Conservation (phyloP, 768 basidiomycete species). For the Crepidotus variabilis region DNA sequence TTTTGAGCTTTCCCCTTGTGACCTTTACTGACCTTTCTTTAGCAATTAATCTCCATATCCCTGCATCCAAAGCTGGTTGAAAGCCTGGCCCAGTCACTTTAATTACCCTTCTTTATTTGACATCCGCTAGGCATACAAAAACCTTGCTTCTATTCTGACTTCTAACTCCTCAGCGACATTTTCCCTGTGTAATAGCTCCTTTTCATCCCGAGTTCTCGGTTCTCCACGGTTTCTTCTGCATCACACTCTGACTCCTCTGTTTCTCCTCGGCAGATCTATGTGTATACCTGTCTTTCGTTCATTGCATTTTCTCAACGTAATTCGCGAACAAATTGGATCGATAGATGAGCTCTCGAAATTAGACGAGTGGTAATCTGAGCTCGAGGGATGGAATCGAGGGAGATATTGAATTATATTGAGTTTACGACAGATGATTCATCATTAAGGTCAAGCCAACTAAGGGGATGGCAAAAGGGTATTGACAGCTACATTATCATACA, state of each 20-base stretch:
- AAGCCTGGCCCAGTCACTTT: constrained; percentile 2
- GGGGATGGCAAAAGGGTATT: no score
- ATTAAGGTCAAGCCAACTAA: no score
- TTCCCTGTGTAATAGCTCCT: not conserved
- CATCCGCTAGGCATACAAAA: not conserved
- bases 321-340: not conserved
- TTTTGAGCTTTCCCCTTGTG: not conserved
- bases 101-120: not conserved
- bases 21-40: constrained; percentile 7
- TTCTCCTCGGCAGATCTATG: not conserved
- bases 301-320: not conserved
- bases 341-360: not conserved
- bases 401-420: no score
- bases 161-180: not conserved
- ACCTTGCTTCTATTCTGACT: not conserved
- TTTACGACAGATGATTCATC: no score
- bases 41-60: constrained; percentile 91
- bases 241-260: not conserved
- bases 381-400: not conserved
- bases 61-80: constrained; percentile 69
- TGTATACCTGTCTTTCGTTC: not conserved
- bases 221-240: not conserved
- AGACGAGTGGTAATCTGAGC: not conserved
- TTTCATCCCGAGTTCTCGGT: not conserved
- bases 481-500: not conserved